These are phyloP conservation scores for Pyrrhoderma noxium DNA, from an alignment of 1,284 basidiomycete genomes.

Conservation along the genomic window DNA sequence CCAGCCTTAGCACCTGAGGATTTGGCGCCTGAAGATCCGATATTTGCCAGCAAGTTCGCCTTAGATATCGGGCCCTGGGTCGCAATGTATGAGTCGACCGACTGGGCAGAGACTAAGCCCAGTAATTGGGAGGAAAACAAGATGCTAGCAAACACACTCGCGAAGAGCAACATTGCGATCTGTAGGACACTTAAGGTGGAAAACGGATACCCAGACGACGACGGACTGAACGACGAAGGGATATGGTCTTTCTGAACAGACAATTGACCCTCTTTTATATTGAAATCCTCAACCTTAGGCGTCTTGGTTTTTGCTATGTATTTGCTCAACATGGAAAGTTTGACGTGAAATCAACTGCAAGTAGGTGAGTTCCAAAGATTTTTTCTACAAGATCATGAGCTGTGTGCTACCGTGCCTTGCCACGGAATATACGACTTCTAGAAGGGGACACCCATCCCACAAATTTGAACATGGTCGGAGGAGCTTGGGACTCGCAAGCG, in stretches of 20 bases:
- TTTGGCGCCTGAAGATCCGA: slow-evolving; percentile 21
- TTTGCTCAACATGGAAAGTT: no score
- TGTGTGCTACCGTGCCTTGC: background rate
- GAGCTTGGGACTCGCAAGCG: no score
- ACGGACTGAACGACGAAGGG: background rate
- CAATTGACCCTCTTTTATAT: no score
- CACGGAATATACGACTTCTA: background rate
- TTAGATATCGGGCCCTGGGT: slow-evolving; percentile 22
- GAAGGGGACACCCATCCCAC: background rate
- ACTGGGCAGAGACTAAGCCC: slow-evolving; percentile 4
- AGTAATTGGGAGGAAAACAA: slow-evolving; percentile 1
- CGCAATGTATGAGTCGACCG: slow-evolving; percentile 17
- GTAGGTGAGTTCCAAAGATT: background rate
- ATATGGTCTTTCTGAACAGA: no score
- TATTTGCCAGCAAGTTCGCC: slow-evolving; percentile 22
- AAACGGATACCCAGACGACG: background rate
- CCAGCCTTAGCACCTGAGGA: slow-evolving; percentile 20
- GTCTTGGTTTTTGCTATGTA: no score
- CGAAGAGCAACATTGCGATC: slow-evolving; percentile 1
- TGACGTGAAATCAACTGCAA: no score
- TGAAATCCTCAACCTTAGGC: no score
- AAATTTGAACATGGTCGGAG: background rate
- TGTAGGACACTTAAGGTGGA: no score
- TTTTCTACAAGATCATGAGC: background rate
- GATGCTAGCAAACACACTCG: background rate